Evolutionary conservation across 805 yeast genomes (phyloP).

Genomic region (Isabelozyma gotoi): DNA sequence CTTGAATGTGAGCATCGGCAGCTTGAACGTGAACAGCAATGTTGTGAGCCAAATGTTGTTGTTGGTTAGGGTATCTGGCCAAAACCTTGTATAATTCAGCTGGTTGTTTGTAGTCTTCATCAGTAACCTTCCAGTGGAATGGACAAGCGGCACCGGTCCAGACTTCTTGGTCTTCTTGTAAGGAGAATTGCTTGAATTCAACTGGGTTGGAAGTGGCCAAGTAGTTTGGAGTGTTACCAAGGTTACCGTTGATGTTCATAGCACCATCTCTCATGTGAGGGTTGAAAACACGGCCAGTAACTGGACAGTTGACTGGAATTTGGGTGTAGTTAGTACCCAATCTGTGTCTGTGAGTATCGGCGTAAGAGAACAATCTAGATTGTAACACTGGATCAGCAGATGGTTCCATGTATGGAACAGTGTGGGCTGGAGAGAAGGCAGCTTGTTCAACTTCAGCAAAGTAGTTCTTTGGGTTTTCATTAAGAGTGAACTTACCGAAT

Average conservation of each 20-base stretch:
- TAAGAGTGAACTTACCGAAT: conserved; percentile 75
- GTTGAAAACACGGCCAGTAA: conserved; percentile 42
- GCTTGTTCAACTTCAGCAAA: conserved; percentile 68
- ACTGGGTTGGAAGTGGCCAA: conserved; percentile 56
- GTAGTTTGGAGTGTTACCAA: conserved; percentile 78
- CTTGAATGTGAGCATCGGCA: conserved; percentile 77
- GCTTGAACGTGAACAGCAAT: conserved; percentile 69
- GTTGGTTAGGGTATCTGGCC: conserved; percentile 78
- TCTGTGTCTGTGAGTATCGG: conserved; percentile 77
- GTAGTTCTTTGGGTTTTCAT: conserved; percentile 83
- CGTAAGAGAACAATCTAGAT: conserved; percentile 71
- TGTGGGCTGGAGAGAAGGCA: conserved; percentile 72
- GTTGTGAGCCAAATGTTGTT: conserved; percentile 79
- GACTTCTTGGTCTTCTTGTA: conserved; percentile 70
- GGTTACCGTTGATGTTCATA: conserved; percentile 60
- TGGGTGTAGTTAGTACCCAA: conserved; percentile 75
- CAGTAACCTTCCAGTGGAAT: conserved; percentile 79
- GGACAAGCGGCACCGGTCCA: conserved; percentile 84
- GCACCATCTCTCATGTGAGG: conserved; percentile 86
- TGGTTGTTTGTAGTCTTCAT: conserved; percentile 80
- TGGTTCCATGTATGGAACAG: conserved; percentile 74
- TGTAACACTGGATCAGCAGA: conserved; percentile 78
- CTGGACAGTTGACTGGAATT: conserved; percentile 89
- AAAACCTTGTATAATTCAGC: conserved; percentile 75
- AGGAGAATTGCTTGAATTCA: conserved; percentile 42